Evolutionary conservation across 192 early-diverging fungal species (phyloP).

Genomic region (Phlyctochytrium planicorne): DNA sequence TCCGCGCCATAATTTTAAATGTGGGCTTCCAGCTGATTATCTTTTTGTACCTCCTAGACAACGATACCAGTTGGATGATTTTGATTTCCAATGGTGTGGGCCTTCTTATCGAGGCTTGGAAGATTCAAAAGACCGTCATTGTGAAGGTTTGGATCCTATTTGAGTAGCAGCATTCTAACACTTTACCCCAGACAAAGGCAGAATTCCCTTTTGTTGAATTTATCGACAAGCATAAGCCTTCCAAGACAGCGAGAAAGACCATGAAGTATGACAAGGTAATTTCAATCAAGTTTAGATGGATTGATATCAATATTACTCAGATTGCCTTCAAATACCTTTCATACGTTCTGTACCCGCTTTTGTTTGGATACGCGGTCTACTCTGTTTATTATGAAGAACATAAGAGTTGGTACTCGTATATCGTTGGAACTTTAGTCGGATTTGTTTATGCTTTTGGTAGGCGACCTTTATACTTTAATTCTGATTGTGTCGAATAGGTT

Average conservation of each 20-base stretch:
- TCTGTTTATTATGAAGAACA: conserved; percentile 80
- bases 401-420: conserved; percentile 90
- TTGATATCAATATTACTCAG: conserved; percentile 14
- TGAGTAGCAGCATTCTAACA: conserved; percentile 7
- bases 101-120: conserved; percentile 85
- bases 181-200: conserved; percentile 19
- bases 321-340: conserved; percentile 84
- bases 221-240: conserved; percentile 47
- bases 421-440: conserved; percentile 80
- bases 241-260: conserved; percentile 45
- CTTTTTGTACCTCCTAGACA: conserved; percentile 84
- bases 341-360: conserved; percentile 72
- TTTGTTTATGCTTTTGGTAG: conserved; percentile 87
- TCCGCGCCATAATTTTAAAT: conserved; percentile 77
- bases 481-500: conserved; percentile 30
- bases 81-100: conserved; percentile 79
- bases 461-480: conserved; percentile 9
- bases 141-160: conserved; percentile 49
- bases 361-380: conserved; percentile 80
- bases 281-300: not conserved
- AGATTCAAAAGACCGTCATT: conserved; percentile 82
- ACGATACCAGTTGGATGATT: conserved; percentile 86
- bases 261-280: conserved; percentile 53
- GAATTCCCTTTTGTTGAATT: conserved; percentile 53
- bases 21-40: conserved; percentile 83